Base-by-base conservation (phyloP, 768 basidiomycete species). In the Rhodotorula graminis region DNA sequence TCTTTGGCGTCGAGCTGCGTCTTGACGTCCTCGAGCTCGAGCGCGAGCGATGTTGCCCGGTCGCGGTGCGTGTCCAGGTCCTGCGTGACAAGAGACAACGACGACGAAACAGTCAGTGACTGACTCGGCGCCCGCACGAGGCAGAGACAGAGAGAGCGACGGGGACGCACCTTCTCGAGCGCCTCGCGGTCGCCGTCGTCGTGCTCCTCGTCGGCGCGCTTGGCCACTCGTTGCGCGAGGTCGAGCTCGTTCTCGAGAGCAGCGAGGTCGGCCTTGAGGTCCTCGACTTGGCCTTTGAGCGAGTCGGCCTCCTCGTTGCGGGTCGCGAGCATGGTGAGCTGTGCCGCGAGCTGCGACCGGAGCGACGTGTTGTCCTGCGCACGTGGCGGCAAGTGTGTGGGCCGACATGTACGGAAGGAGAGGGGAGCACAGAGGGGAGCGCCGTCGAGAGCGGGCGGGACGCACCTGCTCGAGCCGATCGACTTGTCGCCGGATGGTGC, bases 1-100 rank as follows among this genome's bases (percentile, higher is more conserved):
- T 94, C 90, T 81, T 87, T 90, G 80, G 91, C 88, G 80, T 91
- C 89, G 40, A 92, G 82, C 81, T 92, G 64, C 11, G 67, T 40
- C 37, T 65, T 59, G 49, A 56, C 46, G 27, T 69, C 67, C 25
- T 77, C 77, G 40, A 79, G 69, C n/a, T 75, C 72, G 49, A 79
- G 72, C 31, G 67, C 57, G n/a, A 76, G 69, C 10, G 71, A 61
- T 0, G 74, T 70, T 19, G 67, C 76, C 66, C 70, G 77, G 61
- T 79, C 78, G 29, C 80, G 75, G 56, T 79, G 76, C 21, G 68
- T 61, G 60, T 78, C 77, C 58, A 78, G 73, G 14, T 78, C 76
- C 64, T 78, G 72, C 29, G 46, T 3, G 29, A 8, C 29, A 3
- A 16, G 23, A 21, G n/a, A n/a, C n/a, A n/a, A n/a, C n/a, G n/a